Evolutionary conservation across 306 rosid genomes (phyloP), one percentile per base, ranked within the genome.

Genomic region (Calophaca sinica): DNA sequence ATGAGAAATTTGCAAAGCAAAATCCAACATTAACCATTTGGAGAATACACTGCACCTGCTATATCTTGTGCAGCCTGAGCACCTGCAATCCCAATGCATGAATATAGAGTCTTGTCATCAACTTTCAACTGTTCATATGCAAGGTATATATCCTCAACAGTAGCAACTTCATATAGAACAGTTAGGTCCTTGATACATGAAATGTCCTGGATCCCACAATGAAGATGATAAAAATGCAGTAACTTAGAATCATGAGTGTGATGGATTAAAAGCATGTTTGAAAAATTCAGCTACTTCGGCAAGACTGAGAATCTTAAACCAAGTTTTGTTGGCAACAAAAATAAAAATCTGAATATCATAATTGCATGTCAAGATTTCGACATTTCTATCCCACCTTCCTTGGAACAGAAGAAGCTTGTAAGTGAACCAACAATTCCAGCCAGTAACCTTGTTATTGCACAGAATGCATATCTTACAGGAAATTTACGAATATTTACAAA

Each of bases 171-270:
- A 68, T 94, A 90, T 36, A 91, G 83, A 68, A 60, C 72, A 10
- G 87, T 87, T n/a, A 94, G 90, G 86, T 94, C 98, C 83, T 88
- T 91, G 86, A 94, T 90, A 85, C 97, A 94, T 32, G 98, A 94
- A 72, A 91, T 81, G 84, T 91, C 98, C 97, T 94, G 96, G 46
- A 83, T 75, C 75, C 83, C 88, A 76, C 69, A 75, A 72, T 50
- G 66, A 45, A 72, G 52, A 62, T 20, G 57, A 63, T 20, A 52
- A 60, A 49, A 65, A 62, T 15, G 60, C 39, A 62, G 49, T 45
- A 81, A 62, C 9, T 75, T 32, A 71, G 68, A 81, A 66, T 28
- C 62, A 62, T 31, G 48, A 49, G n/a, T n/a, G 28, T 13, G 54
- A 52, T 59, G 69, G n/a, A 46, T 6, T 35, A 64, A 15, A 42